Percentiles rank a stretch among this genome's conserved stretches.
Conservation (phyloP, 345 rosid species). For the Luvunga scandens region DNA sequence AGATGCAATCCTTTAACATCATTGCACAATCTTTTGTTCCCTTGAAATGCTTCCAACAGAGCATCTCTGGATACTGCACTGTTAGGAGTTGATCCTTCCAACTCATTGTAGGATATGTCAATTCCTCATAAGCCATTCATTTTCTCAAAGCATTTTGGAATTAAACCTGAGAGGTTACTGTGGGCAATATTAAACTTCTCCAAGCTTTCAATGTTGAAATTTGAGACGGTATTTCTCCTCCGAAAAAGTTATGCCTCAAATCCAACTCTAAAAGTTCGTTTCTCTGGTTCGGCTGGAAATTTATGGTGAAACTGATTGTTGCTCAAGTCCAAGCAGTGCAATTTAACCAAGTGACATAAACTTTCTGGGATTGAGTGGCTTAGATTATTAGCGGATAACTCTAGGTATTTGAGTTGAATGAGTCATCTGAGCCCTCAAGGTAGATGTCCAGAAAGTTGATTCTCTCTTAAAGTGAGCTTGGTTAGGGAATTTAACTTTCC, state of each 20-base stretch:
- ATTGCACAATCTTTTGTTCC: too few species aligned
- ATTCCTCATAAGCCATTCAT: too few species aligned
- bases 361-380: background rate
- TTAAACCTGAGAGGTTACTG: too few species aligned
- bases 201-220: too few species aligned
- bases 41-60: too few species aligned
- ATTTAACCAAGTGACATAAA: constrained; percentile 5
- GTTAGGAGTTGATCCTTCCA: too few species aligned
- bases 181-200: too few species aligned
- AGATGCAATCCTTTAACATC: too few species aligned
- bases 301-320: constrained; percentile 18
- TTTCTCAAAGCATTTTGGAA: too few species aligned
- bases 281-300: constrained; percentile 19
- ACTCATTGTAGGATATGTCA: too few species aligned
- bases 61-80: too few species aligned
- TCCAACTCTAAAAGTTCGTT: constrained; percentile 13
- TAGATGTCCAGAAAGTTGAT: background rate
- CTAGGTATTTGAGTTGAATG: background rate
- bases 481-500: constrained; percentile 15
- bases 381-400: background rate
- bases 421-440: background rate
- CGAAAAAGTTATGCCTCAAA: constrained; percentile 27
- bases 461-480: constrained; percentile 13
- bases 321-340: constrained; percentile 29
- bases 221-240: constrained; percentile 22